A percentile compares a stretch with the other conserved stretches of the same genome.
Conservation (phyloP, 441 rosid species). For the Syzygium syzygioides region DNA sequence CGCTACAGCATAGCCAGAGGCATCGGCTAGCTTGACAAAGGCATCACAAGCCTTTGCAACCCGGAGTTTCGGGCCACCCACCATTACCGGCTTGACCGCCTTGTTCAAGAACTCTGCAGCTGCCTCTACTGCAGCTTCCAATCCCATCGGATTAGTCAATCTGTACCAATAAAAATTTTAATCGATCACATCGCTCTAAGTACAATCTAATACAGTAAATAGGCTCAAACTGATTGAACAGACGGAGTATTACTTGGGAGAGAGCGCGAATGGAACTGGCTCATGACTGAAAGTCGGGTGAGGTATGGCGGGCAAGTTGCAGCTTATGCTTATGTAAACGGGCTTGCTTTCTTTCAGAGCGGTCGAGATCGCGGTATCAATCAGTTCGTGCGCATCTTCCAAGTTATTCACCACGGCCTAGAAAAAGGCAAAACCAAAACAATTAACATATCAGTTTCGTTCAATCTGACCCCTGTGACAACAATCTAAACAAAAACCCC, state of each 20-base stretch:
- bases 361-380: conserved; percentile 5
- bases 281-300: conserved; percentile 14
- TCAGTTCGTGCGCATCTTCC: conserved; percentile 8
- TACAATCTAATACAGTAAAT: neutral
- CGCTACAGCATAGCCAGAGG: conserved; percentile 9
- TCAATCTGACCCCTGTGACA: neutral
- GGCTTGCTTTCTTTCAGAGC: conserved; percentile 17
- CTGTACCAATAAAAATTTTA: neutral
- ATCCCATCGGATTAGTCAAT: neutral
- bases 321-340: conserved; percentile 12
- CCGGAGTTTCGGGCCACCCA: conserved; percentile 11
- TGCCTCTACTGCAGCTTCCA: conserved; percentile 16
- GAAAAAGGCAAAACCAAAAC: neutral
- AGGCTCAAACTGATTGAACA: neutral
- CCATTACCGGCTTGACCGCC: conserved; percentile 14
- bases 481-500: neutral
- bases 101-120: conserved; percentile 13
- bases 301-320: conserved; percentile 8
- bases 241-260: neutral
- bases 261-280: conserved; percentile 7
- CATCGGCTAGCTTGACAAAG: conserved; percentile 1
- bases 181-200: neutral
- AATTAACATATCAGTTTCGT: neutral
- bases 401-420: neutral
- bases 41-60: conserved; percentile 10